Percentiles rank a stretch among this genome's conserved stretches.
These are phyloP conservation scores for Antitrichia curtipendula DNA, from an alignment of 225 moss, liverwort and hornwort species.

Conservation along the genomic window DNA sequence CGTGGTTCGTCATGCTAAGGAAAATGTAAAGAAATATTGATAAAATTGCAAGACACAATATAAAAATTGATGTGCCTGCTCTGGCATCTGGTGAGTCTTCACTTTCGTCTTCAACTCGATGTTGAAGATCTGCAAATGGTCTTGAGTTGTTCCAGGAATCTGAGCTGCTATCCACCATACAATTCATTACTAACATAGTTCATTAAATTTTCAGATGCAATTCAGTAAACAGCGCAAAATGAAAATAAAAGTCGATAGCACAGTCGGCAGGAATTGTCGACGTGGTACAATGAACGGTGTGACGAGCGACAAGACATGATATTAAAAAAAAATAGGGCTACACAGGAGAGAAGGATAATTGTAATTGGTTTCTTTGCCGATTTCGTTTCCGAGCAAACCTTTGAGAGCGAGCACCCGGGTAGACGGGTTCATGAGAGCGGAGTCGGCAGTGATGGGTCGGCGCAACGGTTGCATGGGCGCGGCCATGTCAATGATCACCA, in stretches of 20 bases:
- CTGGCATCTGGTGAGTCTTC: constrained; percentile 79
- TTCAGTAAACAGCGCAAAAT: not conserved
- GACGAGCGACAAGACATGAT: not conserved
- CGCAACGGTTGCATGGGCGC: constrained; percentile 81
- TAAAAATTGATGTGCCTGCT: constrained; percentile 41
- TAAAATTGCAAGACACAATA: not conserved
- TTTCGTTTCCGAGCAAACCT: constrained; percentile 7
- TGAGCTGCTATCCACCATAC: constrained; percentile 45
- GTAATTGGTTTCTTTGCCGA: not conserved
- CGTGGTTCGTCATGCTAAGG: not conserved
- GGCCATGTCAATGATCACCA: constrained; percentile 80
- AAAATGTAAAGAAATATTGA: not conserved
- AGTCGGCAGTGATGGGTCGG: constrained; percentile 84
- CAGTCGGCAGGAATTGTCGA: not conserved
- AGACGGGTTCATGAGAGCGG: constrained; percentile 85
- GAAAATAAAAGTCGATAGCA: not conserved
- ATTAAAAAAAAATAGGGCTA: not conserved
- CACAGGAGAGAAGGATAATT: not conserved
- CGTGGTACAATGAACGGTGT: not conserved
- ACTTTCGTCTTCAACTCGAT: constrained; percentile 93
- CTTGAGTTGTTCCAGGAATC: constrained; percentile 79
- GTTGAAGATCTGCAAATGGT: constrained; percentile 92
- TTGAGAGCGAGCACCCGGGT: constrained; percentile 76
- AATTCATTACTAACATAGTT: not conserved
- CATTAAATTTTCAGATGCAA: not conserved